A percentile compares a stretch with the other conserved stretches of the same genome.
Conservation (phyloP, 2,329 filamentous ascomycete genomes). For the Diatrype stigma region DNA sequence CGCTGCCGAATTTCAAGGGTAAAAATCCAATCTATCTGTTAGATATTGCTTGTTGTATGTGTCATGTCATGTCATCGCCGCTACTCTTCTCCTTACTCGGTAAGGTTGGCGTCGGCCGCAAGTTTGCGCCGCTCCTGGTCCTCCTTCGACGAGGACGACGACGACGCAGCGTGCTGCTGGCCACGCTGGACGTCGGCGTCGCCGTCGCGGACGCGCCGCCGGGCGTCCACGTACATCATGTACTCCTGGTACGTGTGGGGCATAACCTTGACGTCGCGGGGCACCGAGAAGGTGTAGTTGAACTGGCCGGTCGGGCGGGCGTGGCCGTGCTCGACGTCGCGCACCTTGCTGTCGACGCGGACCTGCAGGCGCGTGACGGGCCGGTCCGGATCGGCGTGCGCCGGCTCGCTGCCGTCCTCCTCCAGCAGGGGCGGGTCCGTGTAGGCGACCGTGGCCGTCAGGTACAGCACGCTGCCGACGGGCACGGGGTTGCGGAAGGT, state of each 20-base stretch:
- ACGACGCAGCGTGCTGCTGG: conserved; percentile 13
- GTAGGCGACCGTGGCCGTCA: conserved; percentile 68
- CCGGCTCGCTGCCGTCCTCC: conserved; percentile 43
- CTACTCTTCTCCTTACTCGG: no score
- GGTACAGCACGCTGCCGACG: conserved; percentile 68
- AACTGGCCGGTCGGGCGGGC: conserved; percentile 69
- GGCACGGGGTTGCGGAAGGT: conserved; percentile 74
- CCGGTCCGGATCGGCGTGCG: conserved; percentile 18
- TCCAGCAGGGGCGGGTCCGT: conserved; percentile 55
- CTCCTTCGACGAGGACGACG: no score
- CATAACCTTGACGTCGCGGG: conserved; percentile 33
- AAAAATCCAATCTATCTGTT: no score
- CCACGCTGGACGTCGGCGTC: conserved; percentile 27
- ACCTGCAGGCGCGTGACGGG: conserved; percentile 57
- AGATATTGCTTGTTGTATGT: no score
- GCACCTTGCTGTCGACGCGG: conserved; percentile 66
- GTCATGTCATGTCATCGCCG: no score
- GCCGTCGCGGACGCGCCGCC: conserved; percentile 32
- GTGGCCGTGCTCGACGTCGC: conserved; percentile 59
- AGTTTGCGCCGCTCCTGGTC: conserved; percentile 9
- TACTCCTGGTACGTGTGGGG: conserved; percentile 37
- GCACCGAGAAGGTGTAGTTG: conserved; percentile 59
- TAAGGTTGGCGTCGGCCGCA: conserved; percentile 15
- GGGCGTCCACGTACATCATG: conserved; percentile 41
- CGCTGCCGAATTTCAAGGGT: no score